Conservation (phyloP, 2,329 filamentous ascomycete species). For the Xylariaceae sp. region DNA sequence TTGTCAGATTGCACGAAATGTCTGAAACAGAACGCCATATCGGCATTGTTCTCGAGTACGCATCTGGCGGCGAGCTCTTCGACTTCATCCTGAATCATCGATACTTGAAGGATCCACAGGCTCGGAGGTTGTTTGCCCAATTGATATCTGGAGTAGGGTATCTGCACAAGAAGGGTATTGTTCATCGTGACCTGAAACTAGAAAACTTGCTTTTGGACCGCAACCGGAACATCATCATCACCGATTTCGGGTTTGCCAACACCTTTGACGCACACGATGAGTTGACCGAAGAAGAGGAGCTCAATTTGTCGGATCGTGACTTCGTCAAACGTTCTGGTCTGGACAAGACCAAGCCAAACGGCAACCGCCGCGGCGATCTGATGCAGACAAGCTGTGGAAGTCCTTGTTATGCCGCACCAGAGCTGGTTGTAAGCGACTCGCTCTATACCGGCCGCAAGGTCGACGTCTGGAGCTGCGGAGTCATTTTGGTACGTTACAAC, state of each 20-base stretch:
- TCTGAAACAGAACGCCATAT: slow-evolving; percentile 96
- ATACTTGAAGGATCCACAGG: slow-evolving; percentile 90
- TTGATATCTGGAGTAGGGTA: slow-evolving; percentile 95
- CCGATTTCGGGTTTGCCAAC: slow-evolving; percentile 98
- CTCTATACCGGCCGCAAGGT: slow-evolving; percentile 97
- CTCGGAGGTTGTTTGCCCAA: slow-evolving; percentile 88
- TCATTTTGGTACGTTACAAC: slow-evolving; percentile 73
- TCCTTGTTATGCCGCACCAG: slow-evolving; percentile 94
- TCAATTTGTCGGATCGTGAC: slow-evolving; percentile 80
- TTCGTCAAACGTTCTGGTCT: slow-evolving; percentile 83
- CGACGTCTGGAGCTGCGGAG: slow-evolving; percentile 98
- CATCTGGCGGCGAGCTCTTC: slow-evolving; percentile 94
- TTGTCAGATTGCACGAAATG: slow-evolving; percentile 96
- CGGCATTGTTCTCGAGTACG: slow-evolving; percentile 97
- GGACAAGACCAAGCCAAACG: slow-evolving; percentile 71
- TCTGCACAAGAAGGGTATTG: slow-evolving; percentile 96
- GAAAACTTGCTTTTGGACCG: slow-evolving; percentile 93
- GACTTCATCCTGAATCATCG: slow-evolving; percentile 97
- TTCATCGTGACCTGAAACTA: slow-evolving; percentile 93
- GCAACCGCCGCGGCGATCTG: slow-evolving; percentile 79
- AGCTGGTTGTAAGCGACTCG: slow-evolving; percentile 95
- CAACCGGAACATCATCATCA: slow-evolving; percentile 99
- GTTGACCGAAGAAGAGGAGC: slow-evolving; percentile 83
- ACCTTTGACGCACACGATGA: slow-evolving; percentile 90
- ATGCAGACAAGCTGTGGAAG: slow-evolving; percentile 99